Evolutionary conservation across 2,329 filamentous ascomycete genomes (phyloP).

Genomic region (Xylaria multiplex): DNA sequence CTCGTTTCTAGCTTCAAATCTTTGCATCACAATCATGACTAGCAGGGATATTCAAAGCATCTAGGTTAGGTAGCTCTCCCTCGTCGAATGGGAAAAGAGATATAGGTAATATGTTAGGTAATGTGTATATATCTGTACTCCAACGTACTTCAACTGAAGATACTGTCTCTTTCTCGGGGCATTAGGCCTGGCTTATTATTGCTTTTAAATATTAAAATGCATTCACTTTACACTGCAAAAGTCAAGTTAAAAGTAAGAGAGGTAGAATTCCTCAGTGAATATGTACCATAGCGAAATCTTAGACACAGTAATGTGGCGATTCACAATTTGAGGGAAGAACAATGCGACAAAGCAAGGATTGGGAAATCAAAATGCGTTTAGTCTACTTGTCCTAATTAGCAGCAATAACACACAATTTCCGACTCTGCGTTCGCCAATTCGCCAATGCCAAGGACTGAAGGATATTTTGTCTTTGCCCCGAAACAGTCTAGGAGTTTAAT

Average conservation of each 20-base stretch:
- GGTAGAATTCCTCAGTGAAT: too few species aligned
- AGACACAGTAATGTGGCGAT: not conserved
- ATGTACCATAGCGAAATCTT: not conserved
- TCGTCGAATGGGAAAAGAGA: not conserved
- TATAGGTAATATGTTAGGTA: not conserved
- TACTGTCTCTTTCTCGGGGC: too few species aligned
- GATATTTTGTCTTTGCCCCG: constrained; percentile 13
- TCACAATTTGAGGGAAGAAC: not conserved
- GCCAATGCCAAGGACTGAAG: constrained; percentile 11
- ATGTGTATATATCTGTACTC: too few species aligned
- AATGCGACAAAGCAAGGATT: not conserved
- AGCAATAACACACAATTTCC: constrained; percentile 15
- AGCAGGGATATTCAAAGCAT: not conserved
- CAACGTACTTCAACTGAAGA: too few species aligned
- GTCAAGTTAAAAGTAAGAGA: too few species aligned
- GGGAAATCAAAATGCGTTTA: constrained; percentile 1
- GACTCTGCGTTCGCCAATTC: constrained; percentile 14
- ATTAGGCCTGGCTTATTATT: too few species aligned
- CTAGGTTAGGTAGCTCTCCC: not conserved
- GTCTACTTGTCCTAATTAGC: constrained; percentile 4
- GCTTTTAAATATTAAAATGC: too few species aligned
- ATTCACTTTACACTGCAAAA: too few species aligned
- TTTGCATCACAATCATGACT: not conserved
- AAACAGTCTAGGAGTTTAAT: constrained; percentile 13
- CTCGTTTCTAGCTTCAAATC: not conserved